Base-by-base conservation (phyloP, 139 green algal species). In the Chlorella sp. region DNA sequence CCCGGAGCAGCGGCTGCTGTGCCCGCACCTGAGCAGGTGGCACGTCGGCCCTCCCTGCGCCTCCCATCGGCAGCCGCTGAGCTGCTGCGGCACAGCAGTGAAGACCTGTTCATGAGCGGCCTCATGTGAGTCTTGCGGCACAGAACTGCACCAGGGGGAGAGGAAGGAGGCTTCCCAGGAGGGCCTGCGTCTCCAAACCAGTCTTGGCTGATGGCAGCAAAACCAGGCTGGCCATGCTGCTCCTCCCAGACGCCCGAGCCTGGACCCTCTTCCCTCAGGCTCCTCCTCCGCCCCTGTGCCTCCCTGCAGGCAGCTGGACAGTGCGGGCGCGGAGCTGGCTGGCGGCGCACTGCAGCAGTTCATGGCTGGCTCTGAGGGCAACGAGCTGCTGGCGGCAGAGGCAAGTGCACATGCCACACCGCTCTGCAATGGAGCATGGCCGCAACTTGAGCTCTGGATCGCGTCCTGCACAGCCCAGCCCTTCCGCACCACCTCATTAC, bases 361-460 rank as follows among this genome's bases (percentile, higher is more conserved):
- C 22, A 74, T 83, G 34, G 34, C 28, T 11, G 77, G 77, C 22
- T 40, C 4, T 1, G 77, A 83, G 9, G 77, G 60, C 2, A 38
- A 83, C 41, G 77, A 83, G 58, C 77, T 83, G 77, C 77, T 83
- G 58, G 60, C 36, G 11, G 60, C 60, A 44, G 38, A 83, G 77
- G 77, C 40, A 74, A 73, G 41, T 41, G 28, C n/a, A 32, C 32
- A 20, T 41, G 32, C 14, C 32, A 41, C 17, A 8, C 32, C 30
- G 9, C 13, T 20, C 56, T 20, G 56, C 56, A 24, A 65, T 24
- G 30, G 22, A 65, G 56, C 56, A 65, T 65, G 56, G n/a, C n/a
- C 56, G 56, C 9, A 20, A 16, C 56, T 5, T 65, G 56, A 20
- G 56, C 3, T 65, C 22, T 20, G 56, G 22, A 20, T 65, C 30